These are phyloP conservation scores for Xylaria multiplex DNA, from an alignment of 2,329 filamentous ascomycete genomes.

Conservation along the genomic window DNA sequence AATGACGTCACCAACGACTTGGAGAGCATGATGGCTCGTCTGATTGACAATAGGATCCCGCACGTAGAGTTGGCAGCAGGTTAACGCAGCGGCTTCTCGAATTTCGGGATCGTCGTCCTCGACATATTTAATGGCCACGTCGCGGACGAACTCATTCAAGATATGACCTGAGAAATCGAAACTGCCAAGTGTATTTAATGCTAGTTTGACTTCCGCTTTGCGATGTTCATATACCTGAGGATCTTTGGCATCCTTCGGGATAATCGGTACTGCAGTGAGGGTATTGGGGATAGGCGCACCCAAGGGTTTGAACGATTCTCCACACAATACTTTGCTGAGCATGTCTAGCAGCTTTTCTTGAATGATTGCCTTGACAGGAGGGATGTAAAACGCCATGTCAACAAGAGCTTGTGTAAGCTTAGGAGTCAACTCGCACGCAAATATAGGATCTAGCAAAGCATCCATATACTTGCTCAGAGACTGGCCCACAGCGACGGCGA, in stretches of 20 bases:
- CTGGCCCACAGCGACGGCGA: slow-evolving; percentile 94
- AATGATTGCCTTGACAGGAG: slow-evolving; percentile 89
- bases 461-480: slow-evolving; percentile 99
- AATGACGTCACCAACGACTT: slow-evolving; percentile 97
- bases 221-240: slow-evolving; percentile 81
- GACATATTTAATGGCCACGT: slow-evolving; percentile 97
- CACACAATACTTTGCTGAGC: slow-evolving; percentile 91
- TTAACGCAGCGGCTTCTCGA: slow-evolving; percentile 91
- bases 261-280: slow-evolving; percentile 82
- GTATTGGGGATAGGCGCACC: slow-evolving; percentile 87
- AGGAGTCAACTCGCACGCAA: slow-evolving; percentile 92
- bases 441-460: slow-evolving; percentile 92
- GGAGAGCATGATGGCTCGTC: slow-evolving; percentile 94
- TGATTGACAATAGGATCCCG: slow-evolving; percentile 98
- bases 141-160: slow-evolving; percentile 96
- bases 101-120: slow-evolving; percentile 96
- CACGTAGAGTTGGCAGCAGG: slow-evolving; percentile 97
- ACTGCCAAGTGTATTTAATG: slow-evolving; percentile 93
- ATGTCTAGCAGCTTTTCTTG: slow-evolving; percentile 95
- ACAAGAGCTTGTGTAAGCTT: slow-evolving; percentile 95
- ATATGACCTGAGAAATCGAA: slow-evolving; percentile 95
- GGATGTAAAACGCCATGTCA: slow-evolving; percentile 99
- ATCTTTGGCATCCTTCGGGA: slow-evolving; percentile 87
- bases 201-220: slow-evolving; percentile 89
- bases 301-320: slow-evolving; percentile 89